Evolutionary conservation across 2,329 filamentous ascomycete species (phyloP).

Genomic region (Claviceps sp.): DNA sequence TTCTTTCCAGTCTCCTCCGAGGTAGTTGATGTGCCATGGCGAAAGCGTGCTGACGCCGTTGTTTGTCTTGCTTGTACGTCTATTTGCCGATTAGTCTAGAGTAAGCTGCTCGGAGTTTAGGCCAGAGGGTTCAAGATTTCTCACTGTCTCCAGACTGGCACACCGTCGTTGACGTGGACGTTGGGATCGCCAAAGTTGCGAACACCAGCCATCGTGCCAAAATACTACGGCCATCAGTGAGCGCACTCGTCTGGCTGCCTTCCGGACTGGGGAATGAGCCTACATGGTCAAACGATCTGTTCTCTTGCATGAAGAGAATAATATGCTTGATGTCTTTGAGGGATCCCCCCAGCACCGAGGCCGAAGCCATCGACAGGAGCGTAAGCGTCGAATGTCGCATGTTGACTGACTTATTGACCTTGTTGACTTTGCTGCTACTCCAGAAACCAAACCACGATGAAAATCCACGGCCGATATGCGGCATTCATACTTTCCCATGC

Average conservation of each 20-base stretch:
- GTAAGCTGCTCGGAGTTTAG: neutral
- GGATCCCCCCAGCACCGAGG: conserved; percentile 19
- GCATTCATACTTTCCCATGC: neutral
- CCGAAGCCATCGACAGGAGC: conserved; percentile 9
- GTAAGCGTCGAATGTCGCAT: neutral
- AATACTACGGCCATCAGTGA: conserved; percentile 25
- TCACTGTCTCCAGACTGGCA: conserved; percentile 35
- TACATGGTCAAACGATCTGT: conserved; percentile 20
- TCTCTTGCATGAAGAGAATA: conserved; percentile 43
- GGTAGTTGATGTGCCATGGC: conserved; percentile 37
- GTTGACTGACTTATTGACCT: neutral
- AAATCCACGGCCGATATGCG: neutral
- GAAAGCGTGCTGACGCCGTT: conserved; percentile 31
- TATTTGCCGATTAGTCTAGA: neutral
- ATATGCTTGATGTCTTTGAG: conserved; percentile 41
- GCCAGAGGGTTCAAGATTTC: conserved; percentile 9
- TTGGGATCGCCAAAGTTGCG: conserved; percentile 37
- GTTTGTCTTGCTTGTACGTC: conserved; percentile 9
- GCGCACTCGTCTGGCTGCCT: neutral
- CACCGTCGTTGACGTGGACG: conserved; percentile 19
- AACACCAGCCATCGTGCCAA: conserved; percentile 42
- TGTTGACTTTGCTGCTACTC: neutral
- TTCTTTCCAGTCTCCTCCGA: conserved; percentile 29
- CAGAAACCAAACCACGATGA: neutral
- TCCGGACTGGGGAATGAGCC: neutral